These are phyloP conservation scores for Leccinum fallax DNA, from an alignment of 1,284 basidiomycete genomes.

Conservation along the genomic window DNA sequence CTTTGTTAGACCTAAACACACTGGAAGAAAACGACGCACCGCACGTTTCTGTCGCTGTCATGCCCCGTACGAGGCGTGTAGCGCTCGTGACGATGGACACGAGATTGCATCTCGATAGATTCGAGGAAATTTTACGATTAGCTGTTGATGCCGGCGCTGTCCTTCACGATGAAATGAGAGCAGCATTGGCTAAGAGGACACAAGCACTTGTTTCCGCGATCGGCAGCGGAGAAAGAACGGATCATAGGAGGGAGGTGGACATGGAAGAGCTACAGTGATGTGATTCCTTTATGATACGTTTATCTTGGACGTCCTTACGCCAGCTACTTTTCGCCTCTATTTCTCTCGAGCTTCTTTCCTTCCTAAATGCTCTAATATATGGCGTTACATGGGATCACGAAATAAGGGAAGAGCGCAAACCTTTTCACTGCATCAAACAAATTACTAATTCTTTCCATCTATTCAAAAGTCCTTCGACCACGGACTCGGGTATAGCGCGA, in stretches of 20 bases:
- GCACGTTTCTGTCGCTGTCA: conserved; percentile 82
- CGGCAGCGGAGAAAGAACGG: conserved; percentile 35
- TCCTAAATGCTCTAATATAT: neutral
- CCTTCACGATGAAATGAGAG: conserved; percentile 85
- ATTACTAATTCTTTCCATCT: conserved; percentile 1
- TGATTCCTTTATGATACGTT: conserved; percentile 4
- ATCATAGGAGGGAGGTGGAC: conserved; percentile 30
- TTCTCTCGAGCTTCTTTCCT: conserved; percentile 88
- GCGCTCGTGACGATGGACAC: conserved; percentile 94
- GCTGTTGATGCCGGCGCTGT: conserved; percentile 79
- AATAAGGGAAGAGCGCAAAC: neutral
- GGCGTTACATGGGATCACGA: neutral
- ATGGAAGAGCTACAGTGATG: conserved; percentile 33
- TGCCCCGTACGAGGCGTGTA: conserved; percentile 83
- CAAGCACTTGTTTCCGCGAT: conserved; percentile 56
- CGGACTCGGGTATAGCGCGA: neutral
- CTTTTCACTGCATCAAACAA: neutral
- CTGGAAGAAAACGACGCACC: conserved; percentile 93
- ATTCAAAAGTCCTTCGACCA: neutral
- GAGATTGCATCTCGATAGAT: conserved; percentile 89
- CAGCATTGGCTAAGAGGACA: conserved; percentile 69
- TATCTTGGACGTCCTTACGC: conserved; percentile 55
- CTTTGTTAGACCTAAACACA: conserved; percentile 87
- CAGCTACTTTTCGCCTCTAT: conserved; percentile 87
- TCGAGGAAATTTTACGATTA: conserved; percentile 85